Percentiles rank a stretch among this genome's conserved stretches.
Conservation (phyloP, 1,284 basidiomycete species). For the Vanrija sp. region DNA sequence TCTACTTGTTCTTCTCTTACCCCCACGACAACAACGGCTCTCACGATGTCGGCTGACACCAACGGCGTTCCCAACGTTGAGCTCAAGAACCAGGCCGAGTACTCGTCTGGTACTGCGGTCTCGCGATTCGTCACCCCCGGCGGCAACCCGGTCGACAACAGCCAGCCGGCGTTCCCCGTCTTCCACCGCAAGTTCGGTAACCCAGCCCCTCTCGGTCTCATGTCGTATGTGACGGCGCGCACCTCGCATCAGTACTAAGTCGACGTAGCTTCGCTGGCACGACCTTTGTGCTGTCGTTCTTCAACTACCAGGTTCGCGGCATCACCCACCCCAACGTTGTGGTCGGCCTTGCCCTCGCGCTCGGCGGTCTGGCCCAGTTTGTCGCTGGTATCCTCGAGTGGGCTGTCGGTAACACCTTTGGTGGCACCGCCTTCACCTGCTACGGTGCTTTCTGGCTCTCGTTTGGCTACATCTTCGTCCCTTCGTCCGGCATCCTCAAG, state of each 20-base stretch:
- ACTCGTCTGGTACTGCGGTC: constrained; percentile 12
- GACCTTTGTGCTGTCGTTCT: constrained; percentile 54
- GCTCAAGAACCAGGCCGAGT: constrained; percentile 10
- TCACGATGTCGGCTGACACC: constrained; percentile 13
- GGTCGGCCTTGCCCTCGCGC: constrained; percentile 75
- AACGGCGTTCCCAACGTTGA: constrained; percentile 1
- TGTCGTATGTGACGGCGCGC: constrained; percentile 24
- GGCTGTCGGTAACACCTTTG: constrained; percentile 63
- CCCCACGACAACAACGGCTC: background rate
- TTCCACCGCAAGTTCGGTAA: constrained; percentile 53
- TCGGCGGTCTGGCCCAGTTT: constrained; percentile 72
- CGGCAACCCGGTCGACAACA: constrained; percentile 21
- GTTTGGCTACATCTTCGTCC: constrained; percentile 41
- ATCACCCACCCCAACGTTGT: constrained; percentile 64
- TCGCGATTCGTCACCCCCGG: constrained; percentile 23
- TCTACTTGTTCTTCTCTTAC: background rate
- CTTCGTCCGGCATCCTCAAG: constrained; percentile 52
- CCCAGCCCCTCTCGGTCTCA: constrained; percentile 55
- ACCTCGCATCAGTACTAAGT: background rate
- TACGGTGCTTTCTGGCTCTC: constrained; percentile 66
- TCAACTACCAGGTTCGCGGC: constrained; percentile 45
- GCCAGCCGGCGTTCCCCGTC: constrained; percentile 40
- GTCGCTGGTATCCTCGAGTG: constrained; percentile 61
- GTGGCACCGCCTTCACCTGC: constrained; percentile 66
- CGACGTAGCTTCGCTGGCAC: constrained; percentile 50